Base-by-base conservation (phyloP, 306 rosid genomes). In the Lupinus albus region DNA sequence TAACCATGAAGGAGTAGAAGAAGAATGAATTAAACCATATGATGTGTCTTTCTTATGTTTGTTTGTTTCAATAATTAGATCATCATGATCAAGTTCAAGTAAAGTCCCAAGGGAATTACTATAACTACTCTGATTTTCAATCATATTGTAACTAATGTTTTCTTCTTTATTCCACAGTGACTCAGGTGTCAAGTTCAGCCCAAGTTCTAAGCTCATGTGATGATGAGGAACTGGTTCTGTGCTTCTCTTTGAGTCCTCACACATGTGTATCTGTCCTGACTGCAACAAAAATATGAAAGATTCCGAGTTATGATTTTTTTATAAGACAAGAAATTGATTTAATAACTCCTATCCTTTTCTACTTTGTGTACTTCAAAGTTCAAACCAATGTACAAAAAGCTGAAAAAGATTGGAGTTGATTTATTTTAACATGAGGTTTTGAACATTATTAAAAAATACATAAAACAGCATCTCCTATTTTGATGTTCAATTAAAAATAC, bases 231-330 rank as follows among this genome's bases (percentile, higher is more conserved):
- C 68, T 25, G 74, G 51, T 46, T 73, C 84, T 1, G 66, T 69
- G 21, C 77, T 84, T 58, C 76, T 78, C 65, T 82, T 79, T 68
- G 85, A 83, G 57, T 82, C 91, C 74, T 57, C 85, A 71, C 76
- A 85, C 28, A 89, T 79, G 63, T 84, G 85, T 82, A 88, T 82
- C 73, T 91, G 70, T 28, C 98, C 96, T 8, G 99, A 88, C 99
- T 93, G 81, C 51, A 73, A 13, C 61, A 3, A 51, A 25, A 0
- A 2, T 25, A 25, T 25, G 4, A 25, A 4, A 25, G 30, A 25
- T 25, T 25, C 2, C 2, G 30, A 25, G 2, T 25, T 25, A 25
- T 25, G 30, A 2, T 25, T 25, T 25, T 25, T 2, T 25, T 25
- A 4, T 3, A 25, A 25, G 30, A 25, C 4, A 25, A 25, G 30